Evolutionary conservation across 2,329 filamentous ascomycete genomes (phyloP).

Genomic region (Eutypella sp.): DNA sequence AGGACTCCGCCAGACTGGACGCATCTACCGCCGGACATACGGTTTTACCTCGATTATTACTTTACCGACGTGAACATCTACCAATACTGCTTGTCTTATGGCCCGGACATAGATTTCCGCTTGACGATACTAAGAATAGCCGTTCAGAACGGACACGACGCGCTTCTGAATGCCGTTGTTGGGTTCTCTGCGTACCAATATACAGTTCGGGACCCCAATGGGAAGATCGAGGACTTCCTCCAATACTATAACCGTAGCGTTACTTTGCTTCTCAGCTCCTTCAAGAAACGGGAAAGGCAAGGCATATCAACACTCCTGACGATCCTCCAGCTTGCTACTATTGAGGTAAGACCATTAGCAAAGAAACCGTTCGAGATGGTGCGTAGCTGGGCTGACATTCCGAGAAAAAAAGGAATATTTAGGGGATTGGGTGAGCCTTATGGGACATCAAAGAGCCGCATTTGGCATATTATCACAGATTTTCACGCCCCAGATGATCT

Average conservation of each 20-base stretch:
- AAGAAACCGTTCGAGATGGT: slow-evolving; percentile 4
- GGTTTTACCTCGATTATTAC: slow-evolving; percentile 75
- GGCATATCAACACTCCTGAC: slow-evolving; percentile 74
- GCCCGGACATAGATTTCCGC: slow-evolving; percentile 69
- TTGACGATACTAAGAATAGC: slow-evolving; percentile 67
- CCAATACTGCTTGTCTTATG: slow-evolving; percentile 75
- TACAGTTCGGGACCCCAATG: slow-evolving; percentile 64
- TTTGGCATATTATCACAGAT: slow-evolving; percentile 73
- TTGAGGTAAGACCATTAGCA: slow-evolving; percentile 64
- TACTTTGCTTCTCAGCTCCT: slow-evolving; percentile 63
- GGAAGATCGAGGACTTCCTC: slow-evolving; percentile 75
- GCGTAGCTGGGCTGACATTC: slow-evolving; percentile 7
- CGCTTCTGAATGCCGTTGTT: slow-evolving; percentile 79
- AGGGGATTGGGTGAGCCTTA: slow-evolving; percentile 90
- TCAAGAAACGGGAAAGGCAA: slow-evolving; percentile 67
- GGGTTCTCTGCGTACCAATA: slow-evolving; percentile 87
- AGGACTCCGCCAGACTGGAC: slow-evolving; percentile 43
- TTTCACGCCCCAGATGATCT: slow-evolving; percentile 70
- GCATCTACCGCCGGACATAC: slow-evolving; percentile 63
- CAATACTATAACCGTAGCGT: slow-evolving; percentile 89
- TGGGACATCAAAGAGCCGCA: slow-evolving; percentile 88
- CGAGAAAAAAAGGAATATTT: slow-evolving; percentile 71
- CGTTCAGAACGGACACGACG: slow-evolving; percentile 59
- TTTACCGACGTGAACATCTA: slow-evolving; percentile 71
- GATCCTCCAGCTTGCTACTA: slow-evolving; percentile 85